These are phyloP conservation scores for Daldinia vernicosa DNA, from an alignment of 495 filamentous ascomycete genomes.

Conservation along the genomic window DNA sequence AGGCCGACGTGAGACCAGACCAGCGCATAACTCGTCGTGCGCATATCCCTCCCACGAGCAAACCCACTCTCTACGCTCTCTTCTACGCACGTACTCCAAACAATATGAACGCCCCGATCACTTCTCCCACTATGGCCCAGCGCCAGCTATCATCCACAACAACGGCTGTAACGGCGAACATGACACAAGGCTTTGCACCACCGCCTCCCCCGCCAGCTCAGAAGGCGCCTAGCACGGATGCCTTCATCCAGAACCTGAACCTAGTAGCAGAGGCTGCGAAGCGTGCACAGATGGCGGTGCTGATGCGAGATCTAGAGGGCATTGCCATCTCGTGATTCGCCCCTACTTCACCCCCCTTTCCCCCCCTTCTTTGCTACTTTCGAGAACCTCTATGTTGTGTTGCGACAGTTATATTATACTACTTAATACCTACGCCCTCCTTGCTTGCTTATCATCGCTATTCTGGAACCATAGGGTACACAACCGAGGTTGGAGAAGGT, in stretches of 20 bases:
- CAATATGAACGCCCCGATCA: conserved; percentile 52
- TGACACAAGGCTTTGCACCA: conserved; percentile 46
- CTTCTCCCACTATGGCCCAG: conserved; percentile 41
- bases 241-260: conserved; percentile 80
- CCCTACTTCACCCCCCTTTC: not conserved
- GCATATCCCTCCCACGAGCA: not conserved
- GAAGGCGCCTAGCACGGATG: conserved; percentile 60
- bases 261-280: conserved; percentile 96
- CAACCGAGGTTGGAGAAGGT: not conserved
- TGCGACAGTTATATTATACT: not conserved
- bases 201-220: conserved; percentile 50
- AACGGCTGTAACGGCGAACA: conserved; percentile 30
- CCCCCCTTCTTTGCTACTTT: not conserved
- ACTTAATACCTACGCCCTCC: not conserved
- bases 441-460: not conserved
- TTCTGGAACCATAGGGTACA: not conserved
- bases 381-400: not conserved
- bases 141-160: conserved; percentile 41
- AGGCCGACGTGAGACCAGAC: conserved; percentile 13
- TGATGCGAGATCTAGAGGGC: conserved; percentile 85
- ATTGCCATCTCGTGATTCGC: conserved; percentile 60
- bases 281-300: conserved; percentile 84
- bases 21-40: conserved; percentile 24
- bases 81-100: conserved; percentile 12
- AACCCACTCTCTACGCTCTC: not conserved